Base-by-base conservation (phyloP, 176 grass and related monocot species). In the Carex parvula region DNA sequence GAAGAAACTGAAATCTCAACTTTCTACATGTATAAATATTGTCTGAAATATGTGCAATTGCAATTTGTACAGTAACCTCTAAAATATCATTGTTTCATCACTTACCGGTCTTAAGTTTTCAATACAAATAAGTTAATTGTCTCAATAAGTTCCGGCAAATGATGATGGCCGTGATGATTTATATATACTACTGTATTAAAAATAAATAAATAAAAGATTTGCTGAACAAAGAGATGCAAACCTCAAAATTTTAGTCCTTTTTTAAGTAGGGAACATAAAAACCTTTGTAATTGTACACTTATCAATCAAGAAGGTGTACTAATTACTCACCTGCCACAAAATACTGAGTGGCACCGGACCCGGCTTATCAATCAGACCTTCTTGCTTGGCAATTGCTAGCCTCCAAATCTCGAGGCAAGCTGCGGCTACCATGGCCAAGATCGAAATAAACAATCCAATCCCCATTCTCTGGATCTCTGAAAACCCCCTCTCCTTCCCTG, bases 381-480 rank as follows among this genome's bases (percentile, higher is more conserved):
- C 60, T 1, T 83, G 81, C 80, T 81, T 93, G 7, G 89, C 94
- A 55, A 97, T 71, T 3, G 84, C 37, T 63, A 97, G 55, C 61
- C 94, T 88, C 65, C 89, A 89, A 48, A 93, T 90, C 84, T 97
- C 94, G 0, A 97, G 85, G 41, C 87, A 57, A 16, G 94, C 91
- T 44, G 94, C 94, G 32, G 90, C 80, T 35, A 56, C n/a, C 94
- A 97, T 97, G 5, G 94, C 82, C 42, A 97, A 68, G 66, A 97
- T 91, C 29, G 94, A 97, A 55, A 97, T 85, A 56, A 97, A 72
- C 70, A 97, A 61, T 4, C 94, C 94, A 50, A 97, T 97, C 14
- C 94, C 94, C 91, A 97, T 97, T 70, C 94, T 91, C 84, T 93
- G 94, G 29, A 97, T n/a, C 53, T 87, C 89, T 0, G 94, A 85